Evolutionary conservation across 306 rosid genomes (phyloP).

Genomic region (Cicer judaicum): DNA sequence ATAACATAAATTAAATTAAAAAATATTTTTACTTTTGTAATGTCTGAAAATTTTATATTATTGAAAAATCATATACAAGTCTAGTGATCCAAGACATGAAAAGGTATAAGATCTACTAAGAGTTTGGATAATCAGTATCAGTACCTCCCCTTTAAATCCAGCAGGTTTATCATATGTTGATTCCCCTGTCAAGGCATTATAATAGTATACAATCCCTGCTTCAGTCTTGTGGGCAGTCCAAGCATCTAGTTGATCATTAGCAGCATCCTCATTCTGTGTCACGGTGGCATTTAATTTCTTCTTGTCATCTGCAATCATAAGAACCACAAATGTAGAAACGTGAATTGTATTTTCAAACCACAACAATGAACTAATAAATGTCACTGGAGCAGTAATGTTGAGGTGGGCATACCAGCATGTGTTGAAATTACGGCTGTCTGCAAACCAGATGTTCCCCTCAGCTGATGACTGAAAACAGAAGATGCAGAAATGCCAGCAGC

Average conservation of each 20-base stretch:
- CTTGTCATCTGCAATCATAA: conserved; percentile 58
- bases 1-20: conserved; percentile 29
- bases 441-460: conserved; percentile 55
- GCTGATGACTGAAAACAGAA: conserved; percentile 51
- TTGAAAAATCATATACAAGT: background rate
- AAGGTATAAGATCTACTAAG: conserved; percentile 14
- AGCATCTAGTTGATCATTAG: conserved; percentile 67
- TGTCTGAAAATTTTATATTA: conserved; percentile 10
- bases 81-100: conserved; percentile 25
- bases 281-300: conserved; percentile 51
- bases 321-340: conserved; percentile 30
- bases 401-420: conserved; percentile 58
- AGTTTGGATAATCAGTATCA: conserved; percentile 23
- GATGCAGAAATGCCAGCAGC: conserved; percentile 42
- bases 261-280: conserved; percentile 43
- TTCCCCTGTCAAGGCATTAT: conserved; percentile 82
- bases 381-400: conserved; percentile 37
- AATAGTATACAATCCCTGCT: conserved; percentile 81
- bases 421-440: conserved; percentile 57
- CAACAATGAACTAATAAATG: conserved; percentile 40
- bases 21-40: background rate
- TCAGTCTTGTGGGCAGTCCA: conserved; percentile 97
- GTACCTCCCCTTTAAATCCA: conserved; percentile 90
- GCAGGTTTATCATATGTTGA: conserved; percentile 89
- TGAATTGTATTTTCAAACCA: conserved; percentile 36